Conservation (phyloP, 495 filamentous ascomycete genomes). For the Trichoderma parareesei region DNA sequence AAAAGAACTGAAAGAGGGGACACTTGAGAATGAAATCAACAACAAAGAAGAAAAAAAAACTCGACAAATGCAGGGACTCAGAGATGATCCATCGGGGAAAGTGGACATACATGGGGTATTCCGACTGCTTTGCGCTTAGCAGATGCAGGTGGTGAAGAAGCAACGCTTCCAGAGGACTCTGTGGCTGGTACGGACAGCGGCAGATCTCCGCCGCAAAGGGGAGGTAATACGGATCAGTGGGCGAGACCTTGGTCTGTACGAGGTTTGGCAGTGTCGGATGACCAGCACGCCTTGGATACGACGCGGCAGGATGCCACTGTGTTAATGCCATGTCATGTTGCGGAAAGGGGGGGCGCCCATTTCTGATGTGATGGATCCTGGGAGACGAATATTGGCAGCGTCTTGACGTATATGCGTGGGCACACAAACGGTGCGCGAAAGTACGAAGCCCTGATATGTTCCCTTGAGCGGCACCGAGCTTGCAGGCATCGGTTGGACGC, state of each 20-base stretch:
- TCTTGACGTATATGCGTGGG: not conserved
- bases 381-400: not conserved
- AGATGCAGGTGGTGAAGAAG: not conserved
- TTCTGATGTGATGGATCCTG: not conserved
- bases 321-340: not conserved
- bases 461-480: too few relatives aligned
- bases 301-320: conserved; percentile 3
- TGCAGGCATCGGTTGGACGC: too few relatives aligned
- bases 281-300: conserved; percentile 2
- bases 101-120: not conserved
- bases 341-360: not conserved
- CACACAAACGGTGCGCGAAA: not conserved
- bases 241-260: not conserved
- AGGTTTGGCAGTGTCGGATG: conserved; percentile 6
- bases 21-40: not conserved
- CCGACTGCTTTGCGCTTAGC: not conserved
- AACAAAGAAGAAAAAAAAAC: not conserved
- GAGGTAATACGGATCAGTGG: conserved; percentile 3
- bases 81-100: not conserved
- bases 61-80: not conserved
- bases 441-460: not conserved
- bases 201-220: conserved; percentile 6
- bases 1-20: too few relatives aligned
- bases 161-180: not conserved
- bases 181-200: not conserved